phyloP scores from a whole-genome alignment of 2,329 filamentous ascomycete species.

The Pyricularia grisea region DNA sequence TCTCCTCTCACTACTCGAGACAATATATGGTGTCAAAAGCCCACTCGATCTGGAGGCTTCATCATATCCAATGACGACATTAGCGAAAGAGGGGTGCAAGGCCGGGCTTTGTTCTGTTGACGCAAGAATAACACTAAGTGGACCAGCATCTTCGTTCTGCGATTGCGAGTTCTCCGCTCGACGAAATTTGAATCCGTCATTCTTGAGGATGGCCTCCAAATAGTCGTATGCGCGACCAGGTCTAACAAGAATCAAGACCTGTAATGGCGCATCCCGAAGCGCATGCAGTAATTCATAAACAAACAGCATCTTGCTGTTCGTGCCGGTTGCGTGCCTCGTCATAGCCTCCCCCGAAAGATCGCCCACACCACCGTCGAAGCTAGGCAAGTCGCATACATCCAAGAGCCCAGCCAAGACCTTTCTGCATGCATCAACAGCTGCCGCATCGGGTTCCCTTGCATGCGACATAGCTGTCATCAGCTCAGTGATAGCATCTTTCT shows the following conservation, averaged over 20 bases:
- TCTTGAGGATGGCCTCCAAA: slow-evolving; percentile 37
- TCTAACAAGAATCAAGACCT: slow-evolving; percentile 43
- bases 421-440: background rate
- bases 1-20: slow-evolving; percentile 6
- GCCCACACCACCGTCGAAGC: slow-evolving; percentile 35
- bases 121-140: slow-evolving; percentile 30
- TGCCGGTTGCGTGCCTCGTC: slow-evolving; percentile 43
- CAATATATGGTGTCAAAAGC: slow-evolving; percentile 15
- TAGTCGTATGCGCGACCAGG: slow-evolving; percentile 40
- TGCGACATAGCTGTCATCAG: background rate
- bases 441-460: background rate
- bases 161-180: slow-evolving; percentile 15
- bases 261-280: slow-evolving; percentile 31
- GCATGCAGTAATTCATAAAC: slow-evolving; percentile 42
- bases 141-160: slow-evolving; percentile 8
- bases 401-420: slow-evolving; percentile 26
- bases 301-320: slow-evolving; percentile 53
- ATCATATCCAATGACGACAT: slow-evolving; percentile 46
- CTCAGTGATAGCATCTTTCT: background rate
- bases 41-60: slow-evolving; percentile 33
- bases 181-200: slow-evolving; percentile 23
- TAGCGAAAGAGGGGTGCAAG: slow-evolving; percentile 28
- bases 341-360: slow-evolving; percentile 30
- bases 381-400: slow-evolving; percentile 48
- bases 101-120: slow-evolving; percentile 27